These are phyloP conservation scores for Myrica gale DNA, from an alignment of 306 rosid genomes.

Conservation along the genomic window DNA sequence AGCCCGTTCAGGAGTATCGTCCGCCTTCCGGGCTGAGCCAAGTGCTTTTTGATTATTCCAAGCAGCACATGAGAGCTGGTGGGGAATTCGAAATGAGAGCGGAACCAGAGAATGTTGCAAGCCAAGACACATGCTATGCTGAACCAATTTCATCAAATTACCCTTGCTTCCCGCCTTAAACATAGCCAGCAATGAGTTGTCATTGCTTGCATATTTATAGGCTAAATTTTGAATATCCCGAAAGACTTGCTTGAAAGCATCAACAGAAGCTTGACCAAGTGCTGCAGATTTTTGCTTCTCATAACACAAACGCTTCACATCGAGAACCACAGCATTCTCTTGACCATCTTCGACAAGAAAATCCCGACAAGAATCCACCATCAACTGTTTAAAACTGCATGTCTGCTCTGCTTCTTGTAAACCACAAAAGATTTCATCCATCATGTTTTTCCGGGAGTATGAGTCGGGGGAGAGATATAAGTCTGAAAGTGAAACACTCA, in stretches of 20 bases:
- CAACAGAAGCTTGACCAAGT: conserved; percentile 73
- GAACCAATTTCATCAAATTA: conserved; percentile 73
- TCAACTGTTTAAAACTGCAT: conserved; percentile 60
- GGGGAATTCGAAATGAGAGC: conserved; percentile 70
- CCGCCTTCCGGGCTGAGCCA: conserved; percentile 36
- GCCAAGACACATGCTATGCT: conserved; percentile 92
- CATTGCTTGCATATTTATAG: conserved; percentile 55
- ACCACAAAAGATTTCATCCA: conserved; percentile 67
- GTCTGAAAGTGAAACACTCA: conserved; percentile 87
- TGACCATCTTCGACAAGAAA: conserved; percentile 47
- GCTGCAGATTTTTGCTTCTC: conserved; percentile 75
- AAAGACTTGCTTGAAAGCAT: conserved; percentile 76
- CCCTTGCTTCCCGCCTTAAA: conserved; percentile 98
- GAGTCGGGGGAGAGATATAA: conserved; percentile 63
- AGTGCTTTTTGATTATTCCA: conserved; percentile 69
- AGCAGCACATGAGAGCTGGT: conserved; percentile 66
- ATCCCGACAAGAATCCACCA: conserved; percentile 48
- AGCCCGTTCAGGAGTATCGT: conserved; percentile 35
- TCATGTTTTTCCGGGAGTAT: conserved; percentile 63
- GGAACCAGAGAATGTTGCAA: conserved; percentile 83
- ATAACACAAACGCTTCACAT: conserved; percentile 45
- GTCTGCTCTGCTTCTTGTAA: conserved; percentile 74
- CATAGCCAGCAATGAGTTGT: conserved; percentile 72
- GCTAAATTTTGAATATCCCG: conserved; percentile 72
- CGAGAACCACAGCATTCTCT: conserved; percentile 37